Evolutionary conservation across 495 filamentous ascomycete species (phyloP), one percentile per base, ranked within the genome.

Genomic region (Haplographium delicatum): DNA sequence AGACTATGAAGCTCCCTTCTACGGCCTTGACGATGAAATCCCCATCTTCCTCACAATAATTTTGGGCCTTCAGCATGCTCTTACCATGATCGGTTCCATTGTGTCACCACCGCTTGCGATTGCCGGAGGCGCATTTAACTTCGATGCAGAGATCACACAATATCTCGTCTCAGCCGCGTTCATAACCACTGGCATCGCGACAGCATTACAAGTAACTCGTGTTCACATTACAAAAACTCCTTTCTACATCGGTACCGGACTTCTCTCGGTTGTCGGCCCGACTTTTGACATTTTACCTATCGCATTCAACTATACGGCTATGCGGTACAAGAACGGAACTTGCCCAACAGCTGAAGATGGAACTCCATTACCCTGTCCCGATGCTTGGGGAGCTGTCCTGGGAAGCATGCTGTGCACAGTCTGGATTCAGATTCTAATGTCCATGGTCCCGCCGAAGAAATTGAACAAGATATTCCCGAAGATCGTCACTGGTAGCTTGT

Each of bases 381-480:
- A 68, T 15, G 67, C 67, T 6, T 70, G 68, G 56, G 67, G 67
- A 1, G 59, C 58, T 4, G 51, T 66, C 15, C 50, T 70, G 4
- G 67, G 67, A 15, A 66, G 64, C 15, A 54, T 68, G 28, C 47
- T 66, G 60, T 73, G 56, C 63, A 72, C 60, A 54, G 68, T 70
- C 49, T 60, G 53, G 44, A 63, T 70, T 37, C 67, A 70, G 53
- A 61, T 70, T 13, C 56, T 50, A 19, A 62, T 70, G 57, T 61
- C 59, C 10, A 57, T 70, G 39, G 57, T 70, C 15, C 65, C 63
- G 23, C 67, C 67, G 0, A 63, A 62, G 49, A 53, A 51, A 8
- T 50, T 70, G 22, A 67, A 63, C 53, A 65, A 63, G 46, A 57
- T 68, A 10, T 70, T 68, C 49, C 67, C 67, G 1, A 68, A 66